phyloP scores from a whole-genome alignment of 2,329 filamentous ascomycete genomes.

The Claviceps quebecensis region DNA sequence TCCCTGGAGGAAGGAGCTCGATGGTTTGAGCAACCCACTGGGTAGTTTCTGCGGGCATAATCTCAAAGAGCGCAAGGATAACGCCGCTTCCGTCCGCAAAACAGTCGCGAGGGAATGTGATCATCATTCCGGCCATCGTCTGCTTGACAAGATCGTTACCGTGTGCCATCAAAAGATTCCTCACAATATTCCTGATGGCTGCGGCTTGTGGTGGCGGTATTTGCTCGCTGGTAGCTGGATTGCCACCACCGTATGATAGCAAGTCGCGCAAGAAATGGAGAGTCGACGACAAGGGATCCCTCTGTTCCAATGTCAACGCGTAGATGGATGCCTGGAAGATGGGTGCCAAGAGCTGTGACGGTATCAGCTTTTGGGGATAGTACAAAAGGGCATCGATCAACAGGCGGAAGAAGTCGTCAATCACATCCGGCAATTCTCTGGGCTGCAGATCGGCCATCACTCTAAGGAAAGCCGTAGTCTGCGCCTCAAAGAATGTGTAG shows the following conservation, averaged over 20 bases:
- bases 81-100: conserved; percentile 90
- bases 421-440: conserved; percentile 64
- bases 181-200: conserved; percentile 60
- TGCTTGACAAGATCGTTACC: conserved; percentile 75
- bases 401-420: conserved; percentile 93
- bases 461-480: conserved; percentile 77
- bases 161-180: conserved; percentile 52
- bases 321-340: conserved; percentile 82
- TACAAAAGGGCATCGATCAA: conserved; percentile 85
- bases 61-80: conserved; percentile 76
- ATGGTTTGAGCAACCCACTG: conserved; percentile 76
- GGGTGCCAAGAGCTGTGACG: conserved; percentile 62
- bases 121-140: conserved; percentile 96
- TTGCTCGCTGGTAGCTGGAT: conserved; percentile 48
- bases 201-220: conserved; percentile 45
- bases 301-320: conserved; percentile 75
- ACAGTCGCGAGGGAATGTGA: conserved; percentile 89
- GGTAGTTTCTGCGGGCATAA: conserved; percentile 67
- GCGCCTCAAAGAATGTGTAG: conserved; percentile 87
- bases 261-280: conserved; percentile 89
- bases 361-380: conserved; percentile 73
- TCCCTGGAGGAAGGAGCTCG: conserved; percentile 68
- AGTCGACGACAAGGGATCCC: conserved; percentile 79
- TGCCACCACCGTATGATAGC: conserved; percentile 72
- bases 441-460: conserved; percentile 73